phyloP scores from a whole-genome alignment of 345 rosid species.

The Citrus medica region DNA sequence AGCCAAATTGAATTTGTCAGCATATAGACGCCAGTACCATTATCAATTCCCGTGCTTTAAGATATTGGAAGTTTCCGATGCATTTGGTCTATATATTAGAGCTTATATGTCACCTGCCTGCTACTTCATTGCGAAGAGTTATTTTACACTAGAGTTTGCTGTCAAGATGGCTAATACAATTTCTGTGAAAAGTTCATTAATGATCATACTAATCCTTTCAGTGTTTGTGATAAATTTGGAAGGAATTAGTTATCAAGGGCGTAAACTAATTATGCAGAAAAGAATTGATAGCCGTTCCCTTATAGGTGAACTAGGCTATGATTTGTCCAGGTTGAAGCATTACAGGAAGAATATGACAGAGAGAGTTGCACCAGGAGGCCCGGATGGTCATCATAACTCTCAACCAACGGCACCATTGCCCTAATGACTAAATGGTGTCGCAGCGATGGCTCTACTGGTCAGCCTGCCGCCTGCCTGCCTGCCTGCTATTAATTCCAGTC shows the following conservation, averaged over 20 bases:
- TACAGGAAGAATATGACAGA: conserved; percentile 1
- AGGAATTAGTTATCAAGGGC: conserved; percentile 12
- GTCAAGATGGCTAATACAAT: conserved; percentile 16
- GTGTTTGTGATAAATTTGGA: conserved; percentile 1
- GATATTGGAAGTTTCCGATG: conserved; percentile 3
- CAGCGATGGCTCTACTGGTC: no score
- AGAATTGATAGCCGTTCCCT: conserved; percentile 19
- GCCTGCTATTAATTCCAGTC: neutral
- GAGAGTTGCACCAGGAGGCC: conserved; percentile 38
- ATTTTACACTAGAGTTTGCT: no score
- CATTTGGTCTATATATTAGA: conserved; percentile 11
- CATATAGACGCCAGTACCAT: conserved; percentile 16
- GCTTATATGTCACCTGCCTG: neutral
- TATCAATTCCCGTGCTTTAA: neutral
- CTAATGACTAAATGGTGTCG: neutral
- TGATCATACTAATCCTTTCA: conserved; percentile 26
- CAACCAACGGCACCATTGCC: conserved; percentile 11
- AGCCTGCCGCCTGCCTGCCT: no score
- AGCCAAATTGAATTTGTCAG: conserved; percentile 23
- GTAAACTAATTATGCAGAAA: conserved; percentile 6
- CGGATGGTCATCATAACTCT: conserved; percentile 31
- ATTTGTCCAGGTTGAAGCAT: conserved; percentile 13
- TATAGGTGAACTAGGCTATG: conserved; percentile 16
- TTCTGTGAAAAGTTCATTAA: conserved; percentile 1
- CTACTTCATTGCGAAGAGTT: neutral